Conservation (phyloP, 495 filamentous ascomycete species). For the Amorphotheca resinae region DNA sequence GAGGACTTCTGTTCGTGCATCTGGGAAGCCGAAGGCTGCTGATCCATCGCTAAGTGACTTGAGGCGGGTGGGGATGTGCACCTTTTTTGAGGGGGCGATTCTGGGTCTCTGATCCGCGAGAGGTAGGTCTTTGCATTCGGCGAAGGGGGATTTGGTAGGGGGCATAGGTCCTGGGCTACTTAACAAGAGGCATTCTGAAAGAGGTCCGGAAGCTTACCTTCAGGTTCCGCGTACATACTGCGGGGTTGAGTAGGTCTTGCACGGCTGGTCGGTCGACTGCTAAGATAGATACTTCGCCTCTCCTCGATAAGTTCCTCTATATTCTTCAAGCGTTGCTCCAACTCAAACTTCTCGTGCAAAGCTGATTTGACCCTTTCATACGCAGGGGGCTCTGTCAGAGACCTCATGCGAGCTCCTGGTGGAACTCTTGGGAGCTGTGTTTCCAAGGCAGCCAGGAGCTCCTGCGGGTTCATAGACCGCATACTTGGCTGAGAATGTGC, state of each 20-base stretch:
- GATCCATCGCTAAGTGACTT: constrained; percentile 17
- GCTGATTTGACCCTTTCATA: constrained; percentile 38
- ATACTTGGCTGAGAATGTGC: constrained; percentile 11
- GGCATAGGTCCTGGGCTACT: constrained; percentile 18
- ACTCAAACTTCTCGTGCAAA: constrained; percentile 36
- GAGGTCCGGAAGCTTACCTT: constrained; percentile 9
- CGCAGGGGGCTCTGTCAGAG: constrained; percentile 14
- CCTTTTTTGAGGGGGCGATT: constrained; percentile 15
- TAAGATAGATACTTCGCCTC: constrained; percentile 36
- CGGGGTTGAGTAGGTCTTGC: constrained; percentile 4
- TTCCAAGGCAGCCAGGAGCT: constrained; percentile 12
- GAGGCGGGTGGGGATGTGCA: constrained; percentile 16
- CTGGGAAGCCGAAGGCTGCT: constrained; percentile 10
- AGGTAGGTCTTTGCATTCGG: constrained; percentile 4
- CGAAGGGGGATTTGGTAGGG: constrained; percentile 10
- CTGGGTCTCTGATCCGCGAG: constrained; percentile 9
- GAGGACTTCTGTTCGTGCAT: background rate
- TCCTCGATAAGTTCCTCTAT: constrained; percentile 39
- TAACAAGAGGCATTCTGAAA: background rate
- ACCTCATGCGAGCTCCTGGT: constrained; percentile 13
- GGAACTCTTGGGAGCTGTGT: constrained; percentile 13
- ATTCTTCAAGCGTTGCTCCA: constrained; percentile 31
- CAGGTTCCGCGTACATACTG: constrained; percentile 15
- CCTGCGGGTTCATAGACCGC: constrained; percentile 12
- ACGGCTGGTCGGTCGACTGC: constrained; percentile 26